Base-by-base conservation (phyloP, 306 rosid genomes). In the Elaeagnus macrophylla region DNA sequence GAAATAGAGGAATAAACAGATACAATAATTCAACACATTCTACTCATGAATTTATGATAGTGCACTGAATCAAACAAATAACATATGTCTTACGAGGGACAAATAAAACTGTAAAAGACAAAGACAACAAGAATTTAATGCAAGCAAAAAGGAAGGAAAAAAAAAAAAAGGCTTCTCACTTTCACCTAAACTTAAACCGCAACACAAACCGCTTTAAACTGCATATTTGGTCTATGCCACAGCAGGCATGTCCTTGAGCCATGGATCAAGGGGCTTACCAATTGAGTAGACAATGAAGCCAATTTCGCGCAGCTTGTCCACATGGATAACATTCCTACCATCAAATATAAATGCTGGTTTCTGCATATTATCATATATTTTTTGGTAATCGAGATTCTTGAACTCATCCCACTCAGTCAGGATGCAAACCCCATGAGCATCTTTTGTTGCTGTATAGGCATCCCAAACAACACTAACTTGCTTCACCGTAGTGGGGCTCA, bases 401-500 rank as follows among this genome's bases (percentile, higher is more conserved):
- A 89, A 89, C 85, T 89, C 97, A 51, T 89, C 97, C 97, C 97
- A 89, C 70, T 89, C 97, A 0, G 97, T 89, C 63, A 89, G 66
- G 57, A 89, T 77, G 81, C 97, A 89, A 36, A 89, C 64, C 51
- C 70, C 97, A 73, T 89, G 87, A 32, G 97, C 91, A 37, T 75
- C 93, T 69, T 85, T 85, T 19, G 97, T 70, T 51, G 97, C 93
- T 51, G 81, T 93, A 16, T 89, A 85, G 8, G 95, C 97, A 66
- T 89, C 83, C 89, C 82, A 80, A 57, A 75, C 90, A 53, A 82
- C 97, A 16, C 67, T 67, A 62, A 89, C 97, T 67, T 85, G 83
- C 81, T 85, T 83, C 74, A 76, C 86, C 12, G 94, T 76, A 18
- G 89, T 63, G 8, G 91, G 88, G 40, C 95, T 89, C 71, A 79